Base-by-base conservation (phyloP, 768 basidiomycete genomes). In the Chiua virens region DNA sequence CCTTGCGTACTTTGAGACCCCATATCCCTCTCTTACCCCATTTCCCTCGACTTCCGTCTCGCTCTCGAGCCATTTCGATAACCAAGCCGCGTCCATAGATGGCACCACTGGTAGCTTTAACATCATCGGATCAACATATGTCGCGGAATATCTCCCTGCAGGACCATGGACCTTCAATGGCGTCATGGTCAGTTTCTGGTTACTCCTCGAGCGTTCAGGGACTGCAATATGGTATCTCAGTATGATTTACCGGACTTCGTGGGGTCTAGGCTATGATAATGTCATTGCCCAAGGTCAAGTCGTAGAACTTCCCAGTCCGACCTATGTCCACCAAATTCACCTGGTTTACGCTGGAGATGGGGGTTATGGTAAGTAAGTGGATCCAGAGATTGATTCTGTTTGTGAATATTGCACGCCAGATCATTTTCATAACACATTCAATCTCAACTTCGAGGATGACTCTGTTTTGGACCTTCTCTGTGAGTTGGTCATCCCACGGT, bases 281-380 rank as follows among this genome's bases (percentile, higher is more conserved):
- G 63, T 79, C 22, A 59, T 80, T 25, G 69, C 76, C 15, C 52
- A 71, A 8, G 71, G 71, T 2, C 80, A 82, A 50, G 60, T 72
- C 5, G 44, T 81, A 13, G 51, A 63, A 7, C 61, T 76, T 18
- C 47, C 59, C 8, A 45, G 61, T 0, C 59, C 66, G n/a, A 71
- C 69, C 0, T 70, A 62, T 52, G 67, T 73, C 2, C 80, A 81
- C 51, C 71, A 80, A 51, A 58, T 82, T 22, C 77, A 80, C 49
- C 66, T 79, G 44, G 53, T 80, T 11, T 80, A 80, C 55, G 69
- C 76, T 20, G 76, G 75, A 22, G 76, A 76, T 42, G 71, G 69
- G 7, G 49, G 39, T 1, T 60, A 67, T n/a, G 52, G 75, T 72
- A 38, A 46, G 71, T 54, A 28, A 25, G n/a, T 27, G 38, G 20